Evolutionary conservation across 208 protist genomes (phyloP).

Genomic region (Leishmania turanica): DNA sequence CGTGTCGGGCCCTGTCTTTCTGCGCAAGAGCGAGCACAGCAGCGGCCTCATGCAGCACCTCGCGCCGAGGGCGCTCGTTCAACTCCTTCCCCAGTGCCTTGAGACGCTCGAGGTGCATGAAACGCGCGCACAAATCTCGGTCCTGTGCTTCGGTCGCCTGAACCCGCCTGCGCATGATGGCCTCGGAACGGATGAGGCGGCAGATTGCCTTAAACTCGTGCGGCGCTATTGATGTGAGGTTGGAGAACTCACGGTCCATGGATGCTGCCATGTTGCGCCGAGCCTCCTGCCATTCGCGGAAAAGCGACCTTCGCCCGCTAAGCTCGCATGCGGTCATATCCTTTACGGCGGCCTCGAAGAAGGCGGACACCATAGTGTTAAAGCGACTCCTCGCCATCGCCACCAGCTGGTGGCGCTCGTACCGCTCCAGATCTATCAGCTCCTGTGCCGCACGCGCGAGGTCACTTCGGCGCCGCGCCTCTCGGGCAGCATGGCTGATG

Average conservation of each 20-base stretch:
- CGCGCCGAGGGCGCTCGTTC: slow-evolving; percentile 8
- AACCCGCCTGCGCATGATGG: slow-evolving; percentile 8
- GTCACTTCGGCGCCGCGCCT: background rate
- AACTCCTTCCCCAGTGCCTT: slow-evolving; percentile 12
- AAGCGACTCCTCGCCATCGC: background rate
- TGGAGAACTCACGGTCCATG: slow-evolving; percentile 1
- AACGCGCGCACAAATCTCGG: slow-evolving; percentile 18
- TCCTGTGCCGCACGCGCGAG: background rate
- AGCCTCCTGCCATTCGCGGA: slow-evolving; percentile 22
- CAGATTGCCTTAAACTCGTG: slow-evolving; percentile 18
- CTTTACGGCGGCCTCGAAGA: background rate
- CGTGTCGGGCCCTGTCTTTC: background rate
- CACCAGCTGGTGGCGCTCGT: slow-evolving; percentile 5
- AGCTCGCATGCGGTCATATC: slow-evolving; percentile 1
- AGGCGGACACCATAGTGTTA: background rate
- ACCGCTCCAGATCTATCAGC: background rate
- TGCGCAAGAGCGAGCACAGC: background rate
- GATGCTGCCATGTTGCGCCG: background rate
- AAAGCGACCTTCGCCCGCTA: slow-evolving; percentile 7
- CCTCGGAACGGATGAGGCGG: slow-evolving; percentile 13
- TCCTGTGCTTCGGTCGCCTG: slow-evolving; percentile 11
- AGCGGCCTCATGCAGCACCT: background rate
- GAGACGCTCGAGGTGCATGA: slow-evolving; percentile 15
- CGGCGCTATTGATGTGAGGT: slow-evolving; percentile 9
- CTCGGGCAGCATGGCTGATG: background rate